A percentile compares a stretch with the other conserved stretches of the same genome.
Conservation (phyloP, 106 monocot genomes). For the Platanthera zijinensis region DNA sequence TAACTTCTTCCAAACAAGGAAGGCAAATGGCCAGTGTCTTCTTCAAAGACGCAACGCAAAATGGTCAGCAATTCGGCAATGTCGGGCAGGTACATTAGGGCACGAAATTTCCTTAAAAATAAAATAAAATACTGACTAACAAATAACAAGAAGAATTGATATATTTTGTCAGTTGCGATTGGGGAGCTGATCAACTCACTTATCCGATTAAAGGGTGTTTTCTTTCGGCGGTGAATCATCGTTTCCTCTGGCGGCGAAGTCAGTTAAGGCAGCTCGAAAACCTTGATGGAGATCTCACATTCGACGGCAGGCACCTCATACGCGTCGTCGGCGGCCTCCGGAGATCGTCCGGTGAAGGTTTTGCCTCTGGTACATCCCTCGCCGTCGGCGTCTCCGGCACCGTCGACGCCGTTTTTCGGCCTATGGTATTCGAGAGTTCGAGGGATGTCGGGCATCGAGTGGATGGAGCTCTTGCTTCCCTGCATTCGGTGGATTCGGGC, state of each 20-base stretch:
- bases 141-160: too few species aligned
- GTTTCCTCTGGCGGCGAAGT: neutral
- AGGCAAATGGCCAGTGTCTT: too few species aligned
- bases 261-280: neutral
- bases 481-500: constrained; percentile 78
- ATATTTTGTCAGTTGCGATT: too few species aligned
- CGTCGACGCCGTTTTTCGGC: constrained; percentile 1
- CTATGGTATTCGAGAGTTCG: constrained; percentile 21
- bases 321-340: neutral
- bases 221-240: too few species aligned
- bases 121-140: too few species aligned
- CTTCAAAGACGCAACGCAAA: too few species aligned
- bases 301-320: constrained; percentile 3
- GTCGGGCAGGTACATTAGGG: too few species aligned
- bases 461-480: constrained; percentile 61
- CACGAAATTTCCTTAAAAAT: too few species aligned
- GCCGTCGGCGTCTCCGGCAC: constrained; percentile 7
- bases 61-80: too few species aligned
- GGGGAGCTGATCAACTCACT: too few species aligned
- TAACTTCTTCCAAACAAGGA: too few species aligned
- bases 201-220: too few species aligned
- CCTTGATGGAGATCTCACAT: constrained; percentile 10
- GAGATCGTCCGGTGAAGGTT: constrained; percentile 30
- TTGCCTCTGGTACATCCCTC: constrained; percentile 40
- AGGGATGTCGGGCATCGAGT: constrained; percentile 35